These are phyloP conservation scores for Astrocystis sublimbata DNA, from an alignment of 495 filamentous ascomycete genomes.

Conservation along the genomic window DNA sequence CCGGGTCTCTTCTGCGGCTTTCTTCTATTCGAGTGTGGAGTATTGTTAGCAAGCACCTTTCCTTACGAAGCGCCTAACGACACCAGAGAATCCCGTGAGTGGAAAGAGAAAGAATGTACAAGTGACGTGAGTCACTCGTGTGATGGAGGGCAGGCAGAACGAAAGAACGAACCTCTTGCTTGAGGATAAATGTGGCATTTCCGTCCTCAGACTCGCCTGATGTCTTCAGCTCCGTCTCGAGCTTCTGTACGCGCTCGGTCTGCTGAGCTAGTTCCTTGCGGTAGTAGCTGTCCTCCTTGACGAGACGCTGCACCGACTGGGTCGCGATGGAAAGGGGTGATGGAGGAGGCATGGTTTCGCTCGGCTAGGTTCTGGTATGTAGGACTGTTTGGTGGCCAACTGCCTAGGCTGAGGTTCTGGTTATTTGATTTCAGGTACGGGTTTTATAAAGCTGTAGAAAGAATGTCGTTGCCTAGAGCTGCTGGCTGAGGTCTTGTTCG, in stretches of 20 bases:
- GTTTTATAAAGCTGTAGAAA: constrained; percentile 12
- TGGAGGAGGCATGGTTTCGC: constrained; percentile 65
- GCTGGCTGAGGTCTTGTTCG: too few species aligned
- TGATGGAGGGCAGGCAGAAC: background rate
- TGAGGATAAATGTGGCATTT: constrained; percentile 70
- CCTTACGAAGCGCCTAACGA: too few species aligned
- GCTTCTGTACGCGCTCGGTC: constrained; percentile 66
- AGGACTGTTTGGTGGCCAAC: background rate
- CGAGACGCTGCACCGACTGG: constrained; percentile 71
- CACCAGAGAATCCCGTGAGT: too few species aligned
- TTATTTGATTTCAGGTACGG: background rate
- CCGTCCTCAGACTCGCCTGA: constrained; percentile 52
- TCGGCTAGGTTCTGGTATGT: constrained; percentile 11
- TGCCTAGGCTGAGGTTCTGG: background rate
- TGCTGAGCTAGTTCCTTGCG: constrained; percentile 78
- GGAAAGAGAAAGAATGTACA: background rate
- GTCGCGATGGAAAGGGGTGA: constrained; percentile 72
- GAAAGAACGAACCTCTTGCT: constrained; percentile 71
- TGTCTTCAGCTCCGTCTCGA: constrained; percentile 53
- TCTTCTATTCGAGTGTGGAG: too few species aligned
- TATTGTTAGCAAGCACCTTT: constrained; percentile 29
- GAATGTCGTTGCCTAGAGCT: constrained; percentile 26
- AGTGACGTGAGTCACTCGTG: too few species aligned
- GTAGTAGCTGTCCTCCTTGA: constrained; percentile 91
- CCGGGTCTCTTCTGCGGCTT: constrained; percentile 78